Percentiles rank a stretch among this genome's conserved stretches.
phyloP scores from a whole-genome alignment of 106 monocot genomes.

The Posidonia australis region DNA sequence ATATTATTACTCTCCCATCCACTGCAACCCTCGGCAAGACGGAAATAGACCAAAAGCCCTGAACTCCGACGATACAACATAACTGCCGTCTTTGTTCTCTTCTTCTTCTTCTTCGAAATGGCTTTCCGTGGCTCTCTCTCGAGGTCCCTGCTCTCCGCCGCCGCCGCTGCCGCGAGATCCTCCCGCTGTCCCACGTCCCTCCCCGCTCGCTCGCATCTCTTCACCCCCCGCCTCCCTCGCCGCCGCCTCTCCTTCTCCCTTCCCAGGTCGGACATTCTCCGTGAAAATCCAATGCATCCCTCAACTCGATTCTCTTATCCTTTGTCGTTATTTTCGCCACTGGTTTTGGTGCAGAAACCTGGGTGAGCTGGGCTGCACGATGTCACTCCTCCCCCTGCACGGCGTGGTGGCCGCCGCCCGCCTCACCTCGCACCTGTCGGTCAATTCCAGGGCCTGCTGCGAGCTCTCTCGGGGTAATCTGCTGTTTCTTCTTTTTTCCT shows the following conservation, averaged over 20 bases:
- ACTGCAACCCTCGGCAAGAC: too few species aligned
- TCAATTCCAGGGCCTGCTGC: slow-evolving; percentile 66
- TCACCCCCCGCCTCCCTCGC: not conserved
- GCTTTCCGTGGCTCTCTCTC: slow-evolving; percentile 11
- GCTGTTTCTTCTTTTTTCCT: not conserved
- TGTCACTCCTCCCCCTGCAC: slow-evolving; percentile 59
- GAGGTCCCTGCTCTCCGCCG: slow-evolving; percentile 1
- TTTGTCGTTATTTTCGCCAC: not conserved
- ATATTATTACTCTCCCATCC: too few species aligned
- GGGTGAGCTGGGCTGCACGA: slow-evolving; percentile 39
- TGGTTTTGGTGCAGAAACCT: slow-evolving; percentile 19
- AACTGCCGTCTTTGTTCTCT: too few species aligned
- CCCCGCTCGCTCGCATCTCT: not conserved
- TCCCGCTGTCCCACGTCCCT: not conserved
- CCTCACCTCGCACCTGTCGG: slow-evolving; percentile 67
- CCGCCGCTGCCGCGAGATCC: slow-evolving; percentile 1
- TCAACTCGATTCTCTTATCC: too few species aligned
- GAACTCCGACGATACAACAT: too few species aligned
- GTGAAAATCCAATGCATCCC: too few species aligned
- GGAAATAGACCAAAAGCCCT: too few species aligned
- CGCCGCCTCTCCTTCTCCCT: not conserved
- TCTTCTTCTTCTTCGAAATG: too few species aligned
- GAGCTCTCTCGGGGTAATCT: slow-evolving; percentile 5
- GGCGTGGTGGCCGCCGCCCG: slow-evolving; percentile 32
- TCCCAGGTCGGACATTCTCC: not conserved